Evolutionary conservation across 1,284 basidiomycete species (phyloP).

Genomic region (Gomphus sp.): DNA sequence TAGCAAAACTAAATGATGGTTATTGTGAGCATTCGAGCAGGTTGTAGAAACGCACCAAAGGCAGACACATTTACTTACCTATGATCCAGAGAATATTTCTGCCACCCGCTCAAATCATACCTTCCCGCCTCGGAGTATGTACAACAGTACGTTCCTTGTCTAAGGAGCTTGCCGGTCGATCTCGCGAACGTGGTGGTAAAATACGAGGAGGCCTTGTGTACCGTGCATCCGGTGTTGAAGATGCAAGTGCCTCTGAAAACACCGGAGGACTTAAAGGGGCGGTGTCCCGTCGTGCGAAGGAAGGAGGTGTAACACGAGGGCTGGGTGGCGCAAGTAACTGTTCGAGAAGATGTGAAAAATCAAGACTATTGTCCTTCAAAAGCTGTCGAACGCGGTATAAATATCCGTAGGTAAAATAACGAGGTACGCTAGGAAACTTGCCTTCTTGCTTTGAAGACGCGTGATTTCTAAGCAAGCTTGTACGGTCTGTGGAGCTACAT

Average conservation of each 20-base stretch:
- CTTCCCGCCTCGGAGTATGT: background rate
- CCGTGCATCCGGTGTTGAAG: background rate
- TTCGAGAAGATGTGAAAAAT: slow-evolving; percentile 82
- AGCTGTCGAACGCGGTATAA: slow-evolving; percentile 39
- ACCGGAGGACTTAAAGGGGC: background rate
- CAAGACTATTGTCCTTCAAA: slow-evolving; percentile 84
- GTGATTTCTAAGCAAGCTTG: slow-evolving; percentile 74
- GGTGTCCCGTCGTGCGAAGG: background rate
- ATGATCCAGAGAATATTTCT: background rate
- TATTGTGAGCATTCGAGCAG: no score
- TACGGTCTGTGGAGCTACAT: slow-evolving; percentile 57
- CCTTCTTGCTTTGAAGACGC: slow-evolving; percentile 72
- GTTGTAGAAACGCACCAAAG: background rate
- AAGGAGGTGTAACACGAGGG: background rate
- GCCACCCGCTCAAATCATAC: background rate
- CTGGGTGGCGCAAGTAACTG: slow-evolving; percentile 38
- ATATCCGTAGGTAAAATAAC: background rate
- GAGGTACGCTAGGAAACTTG: slow-evolving; percentile 22
- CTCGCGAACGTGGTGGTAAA: slow-evolving; percentile 13
- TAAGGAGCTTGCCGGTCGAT: slow-evolving; percentile 6
- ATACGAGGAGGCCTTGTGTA: slow-evolving; percentile 8
- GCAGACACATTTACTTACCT: background rate
- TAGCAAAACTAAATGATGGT: no score
- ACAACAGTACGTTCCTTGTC: background rate
- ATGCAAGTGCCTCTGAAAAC: background rate